Percentiles rank a stretch among this genome's conserved stretches.
Conservation (phyloP, 2,329 filamentous ascomycete species). For the Fusarium sp. region DNA sequence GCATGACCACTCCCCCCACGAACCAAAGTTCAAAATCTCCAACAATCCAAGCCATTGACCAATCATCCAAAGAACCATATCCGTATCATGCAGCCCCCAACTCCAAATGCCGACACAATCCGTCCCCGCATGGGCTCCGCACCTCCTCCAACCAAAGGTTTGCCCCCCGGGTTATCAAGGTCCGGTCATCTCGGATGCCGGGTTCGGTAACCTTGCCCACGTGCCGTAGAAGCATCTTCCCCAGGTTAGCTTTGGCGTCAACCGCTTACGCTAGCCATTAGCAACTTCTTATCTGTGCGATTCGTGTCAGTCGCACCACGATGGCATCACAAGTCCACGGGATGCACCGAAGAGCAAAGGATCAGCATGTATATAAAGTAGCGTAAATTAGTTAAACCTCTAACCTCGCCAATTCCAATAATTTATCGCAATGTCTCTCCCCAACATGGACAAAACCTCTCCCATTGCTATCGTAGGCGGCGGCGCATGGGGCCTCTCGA, state of each 20-base stretch:
- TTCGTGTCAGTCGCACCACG: background rate
- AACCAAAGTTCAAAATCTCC: background rate
- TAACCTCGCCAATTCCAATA: background rate
- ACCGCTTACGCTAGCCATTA: slow-evolving; percentile 8
- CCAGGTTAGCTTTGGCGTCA: slow-evolving; percentile 8
- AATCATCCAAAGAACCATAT: background rate
- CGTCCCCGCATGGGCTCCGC: background rate
- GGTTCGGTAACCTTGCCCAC: background rate
- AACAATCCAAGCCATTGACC: background rate
- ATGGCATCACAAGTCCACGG: background rate
- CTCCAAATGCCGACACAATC: slow-evolving; percentile 1
- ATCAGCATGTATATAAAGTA: background rate
- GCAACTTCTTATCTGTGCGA: background rate
- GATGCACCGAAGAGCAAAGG: background rate
- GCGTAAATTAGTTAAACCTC: background rate
- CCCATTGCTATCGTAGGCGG: slow-evolving; percentile 17
- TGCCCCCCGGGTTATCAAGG: background rate
- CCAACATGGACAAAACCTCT: background rate
- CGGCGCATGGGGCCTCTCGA: slow-evolving; percentile 20
- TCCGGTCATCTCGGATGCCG: background rate
- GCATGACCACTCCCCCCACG: background rate
- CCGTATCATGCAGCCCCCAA: background rate
- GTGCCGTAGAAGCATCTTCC: background rate
- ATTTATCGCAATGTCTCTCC: background rate
- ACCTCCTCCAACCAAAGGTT: background rate